Base-by-base conservation (phyloP, 495 filamentous ascomycete species). In the Trichoderma orchidacearum region DNA sequence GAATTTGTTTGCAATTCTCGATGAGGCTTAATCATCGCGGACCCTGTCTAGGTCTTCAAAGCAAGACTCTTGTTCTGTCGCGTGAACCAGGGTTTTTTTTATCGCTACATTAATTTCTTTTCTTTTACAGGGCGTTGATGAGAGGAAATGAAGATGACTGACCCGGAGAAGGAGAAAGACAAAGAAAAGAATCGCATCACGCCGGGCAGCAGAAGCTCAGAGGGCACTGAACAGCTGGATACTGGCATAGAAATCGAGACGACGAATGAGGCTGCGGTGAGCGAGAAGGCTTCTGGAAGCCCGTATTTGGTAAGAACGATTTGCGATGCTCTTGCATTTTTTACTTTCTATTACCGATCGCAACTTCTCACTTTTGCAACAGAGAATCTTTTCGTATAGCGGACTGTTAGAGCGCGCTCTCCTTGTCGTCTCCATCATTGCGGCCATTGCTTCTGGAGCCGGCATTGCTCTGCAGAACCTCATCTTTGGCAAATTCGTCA, bases 401-500 rank as follows among this genome's bases (percentile, higher is more conserved):
- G 55, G 36, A 2, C 35, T 0, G 3, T 31, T 29, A 5, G 75
- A 79, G 54, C 56, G 68, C 8, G 41, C 66, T 36, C 60, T 73
- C 17, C 62, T 79, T 5, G 31, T 61, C 23, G 56, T 65, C 17
- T 78, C 75, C 9, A 62, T 76, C 30, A 27, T 76, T 1, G 66
- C 66, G 30, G 72, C 80, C 8, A 71, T 79, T 21, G 78, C 70
- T n/a, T 75, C 80, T 9, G 79, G 79, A 34, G 75, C 78, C 1
- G 79, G 79, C 8, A 79, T 81, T 41, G 78, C 79, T 8, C 62
- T 82, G n/a, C 75, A 81, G 32, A 76, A 73, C 12, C 76, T 83
- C 32, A 59, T 83, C 7, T 83, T 83, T 61, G 79, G 79, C 55
- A 65, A 78, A 60, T 67, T 83, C 4, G 71, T 83, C 53, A 74